A percentile compares a stretch with the other conserved stretches of the same genome.
These are phyloP conservation scores for Tylopilus subfusipes DNA, from an alignment of 768 basidiomycete species.

Conservation along the genomic window DNA sequence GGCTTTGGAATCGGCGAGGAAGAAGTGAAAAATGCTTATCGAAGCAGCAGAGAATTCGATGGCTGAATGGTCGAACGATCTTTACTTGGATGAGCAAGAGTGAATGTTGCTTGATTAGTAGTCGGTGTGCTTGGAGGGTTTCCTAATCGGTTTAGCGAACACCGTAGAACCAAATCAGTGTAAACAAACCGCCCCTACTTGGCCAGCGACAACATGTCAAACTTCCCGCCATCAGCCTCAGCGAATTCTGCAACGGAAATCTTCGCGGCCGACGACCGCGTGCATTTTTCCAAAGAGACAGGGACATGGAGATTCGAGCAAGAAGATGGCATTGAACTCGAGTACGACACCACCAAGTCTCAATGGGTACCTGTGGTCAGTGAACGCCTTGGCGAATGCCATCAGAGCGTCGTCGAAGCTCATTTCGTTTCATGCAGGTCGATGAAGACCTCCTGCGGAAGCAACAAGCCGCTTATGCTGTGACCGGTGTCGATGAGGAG, in stretches of 20 bases:
- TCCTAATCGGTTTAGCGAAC: slow-evolving; percentile 7
- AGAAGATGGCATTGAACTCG: slow-evolving; percentile 85
- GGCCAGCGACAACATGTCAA: slow-evolving; percentile 21
- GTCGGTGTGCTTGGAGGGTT: neutral
- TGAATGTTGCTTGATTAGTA: too few relatives aligned
- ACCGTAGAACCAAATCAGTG: slow-evolving; percentile 35
- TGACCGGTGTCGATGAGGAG: slow-evolving; percentile 91
- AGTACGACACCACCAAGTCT: slow-evolving; percentile 75
- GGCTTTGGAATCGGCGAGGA: slow-evolving; percentile 19
- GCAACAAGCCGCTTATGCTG: slow-evolving; percentile 94
- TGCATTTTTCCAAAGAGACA: slow-evolving; percentile 72
- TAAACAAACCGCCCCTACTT: slow-evolving; percentile 30
- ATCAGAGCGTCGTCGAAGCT: neutral
- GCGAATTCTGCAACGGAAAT: slow-evolving; percentile 51
- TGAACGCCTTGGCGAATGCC: slow-evolving; percentile 5
- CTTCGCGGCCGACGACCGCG: slow-evolving; percentile 77
- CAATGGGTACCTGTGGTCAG: slow-evolving; percentile 84
- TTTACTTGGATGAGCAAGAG: slow-evolving; percentile 15
- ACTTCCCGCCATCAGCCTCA: slow-evolving; percentile 43
- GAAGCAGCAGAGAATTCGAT: slow-evolving; percentile 20
- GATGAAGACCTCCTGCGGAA: slow-evolving; percentile 83
- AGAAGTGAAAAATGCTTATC: slow-evolving; percentile 18
- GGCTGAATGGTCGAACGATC: slow-evolving; percentile 23
- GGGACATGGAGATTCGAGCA: slow-evolving; percentile 88
- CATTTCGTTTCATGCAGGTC: slow-evolving; percentile 45